Evolutionary conservation across 2,329 filamentous ascomycete species (phyloP).

Genomic region (Chaetoscypha palmicola): DNA sequence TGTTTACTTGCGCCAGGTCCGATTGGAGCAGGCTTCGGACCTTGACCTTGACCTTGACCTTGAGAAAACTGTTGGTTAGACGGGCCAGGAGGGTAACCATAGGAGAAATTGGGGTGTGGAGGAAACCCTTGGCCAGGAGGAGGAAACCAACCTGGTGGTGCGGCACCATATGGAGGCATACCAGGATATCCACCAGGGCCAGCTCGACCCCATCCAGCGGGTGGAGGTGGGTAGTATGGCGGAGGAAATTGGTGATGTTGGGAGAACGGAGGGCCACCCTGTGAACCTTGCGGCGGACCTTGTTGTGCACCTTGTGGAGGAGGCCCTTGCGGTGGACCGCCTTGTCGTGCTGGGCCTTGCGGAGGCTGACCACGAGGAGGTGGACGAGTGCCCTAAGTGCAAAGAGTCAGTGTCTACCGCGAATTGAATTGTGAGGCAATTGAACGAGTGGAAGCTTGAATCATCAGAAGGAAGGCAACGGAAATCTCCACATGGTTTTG

Average conservation of each 20-base stretch:
- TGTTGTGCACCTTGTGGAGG: constrained; percentile 7
- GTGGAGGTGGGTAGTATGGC: constrained; percentile 34
- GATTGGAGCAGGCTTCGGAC: constrained; percentile 41
- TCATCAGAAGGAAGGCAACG: constrained; percentile 99
- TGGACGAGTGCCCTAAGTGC: constrained; percentile 37
- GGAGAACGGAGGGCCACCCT: constrained; percentile 28
- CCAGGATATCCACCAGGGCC: constrained; percentile 62
- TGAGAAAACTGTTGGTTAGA: constrained; percentile 52
- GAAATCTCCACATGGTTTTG: constrained; percentile 94
- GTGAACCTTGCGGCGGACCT: constrained; percentile 12
- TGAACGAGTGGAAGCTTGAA: too few relatives aligned
- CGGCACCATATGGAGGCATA: constrained; percentile 65
- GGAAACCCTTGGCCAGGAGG: constrained; percentile 69
- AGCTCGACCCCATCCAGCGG: constrained; percentile 47
- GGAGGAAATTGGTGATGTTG: constrained; percentile 37
- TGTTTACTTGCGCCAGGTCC: constrained; percentile 45
- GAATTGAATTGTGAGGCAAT: constrained; percentile 7
- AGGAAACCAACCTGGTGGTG: constrained; percentile 69
- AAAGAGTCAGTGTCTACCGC: constrained; percentile 18
- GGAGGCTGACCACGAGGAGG: constrained; percentile 16
- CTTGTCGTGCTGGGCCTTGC: constrained; percentile 14
- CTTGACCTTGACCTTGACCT: constrained; percentile 29
- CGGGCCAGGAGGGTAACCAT: constrained; percentile 54
- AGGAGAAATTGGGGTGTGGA: constrained; percentile 39
- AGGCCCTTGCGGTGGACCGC: constrained; percentile 13